phyloP scores from a whole-genome alignment of 2,329 filamentous ascomycete genomes.

The Albifimbria verrucaria region DNA sequence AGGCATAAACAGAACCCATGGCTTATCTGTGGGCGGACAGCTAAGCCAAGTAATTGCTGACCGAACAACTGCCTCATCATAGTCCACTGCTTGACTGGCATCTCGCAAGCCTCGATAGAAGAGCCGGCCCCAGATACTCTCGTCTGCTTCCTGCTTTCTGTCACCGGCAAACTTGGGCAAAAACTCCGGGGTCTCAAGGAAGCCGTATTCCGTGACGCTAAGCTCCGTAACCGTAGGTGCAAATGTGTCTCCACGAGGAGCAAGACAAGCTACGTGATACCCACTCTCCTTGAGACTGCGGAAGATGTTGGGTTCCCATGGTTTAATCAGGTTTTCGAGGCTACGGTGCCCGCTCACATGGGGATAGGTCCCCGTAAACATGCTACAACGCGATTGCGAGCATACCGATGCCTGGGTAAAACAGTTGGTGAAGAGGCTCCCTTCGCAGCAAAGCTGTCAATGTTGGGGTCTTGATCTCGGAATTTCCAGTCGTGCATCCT shows the following conservation, averaged over 20 bases:
- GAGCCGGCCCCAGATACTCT: conserved; percentile 33
- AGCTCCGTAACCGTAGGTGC: conserved; percentile 40
- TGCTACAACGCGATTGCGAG: conserved; percentile 42
- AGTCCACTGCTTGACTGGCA: conserved; percentile 34
- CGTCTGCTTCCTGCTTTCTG: conserved; percentile 16
- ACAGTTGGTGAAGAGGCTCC: conserved; percentile 41
- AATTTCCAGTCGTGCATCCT: conserved; percentile 25
- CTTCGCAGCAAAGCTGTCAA: conserved; percentile 34
- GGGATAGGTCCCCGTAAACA: conserved; percentile 44
- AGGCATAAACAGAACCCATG: conserved; percentile 41
- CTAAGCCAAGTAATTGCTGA: conserved; percentile 41
- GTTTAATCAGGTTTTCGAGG: conserved; percentile 44
- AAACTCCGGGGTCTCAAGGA: conserved; percentile 34
- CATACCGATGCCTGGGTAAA: conserved; percentile 44
- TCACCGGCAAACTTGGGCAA: conserved; percentile 24
- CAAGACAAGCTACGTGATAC: conserved; percentile 44
- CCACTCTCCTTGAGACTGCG: conserved; percentile 38
- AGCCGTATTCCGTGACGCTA: conserved; percentile 42
- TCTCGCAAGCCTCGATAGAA: conserved; percentile 40
- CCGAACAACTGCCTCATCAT: conserved; percentile 40
- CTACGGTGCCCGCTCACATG: conserved; percentile 43
- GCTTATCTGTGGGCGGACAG: conserved; percentile 34
- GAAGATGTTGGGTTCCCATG: conserved; percentile 46
- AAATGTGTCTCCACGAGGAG: conserved; percentile 38
- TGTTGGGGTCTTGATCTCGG: conserved; percentile 34